Base-by-base conservation (phyloP, 2,329 filamentous ascomycete species). In the Penicillium brevicompactum region DNA sequence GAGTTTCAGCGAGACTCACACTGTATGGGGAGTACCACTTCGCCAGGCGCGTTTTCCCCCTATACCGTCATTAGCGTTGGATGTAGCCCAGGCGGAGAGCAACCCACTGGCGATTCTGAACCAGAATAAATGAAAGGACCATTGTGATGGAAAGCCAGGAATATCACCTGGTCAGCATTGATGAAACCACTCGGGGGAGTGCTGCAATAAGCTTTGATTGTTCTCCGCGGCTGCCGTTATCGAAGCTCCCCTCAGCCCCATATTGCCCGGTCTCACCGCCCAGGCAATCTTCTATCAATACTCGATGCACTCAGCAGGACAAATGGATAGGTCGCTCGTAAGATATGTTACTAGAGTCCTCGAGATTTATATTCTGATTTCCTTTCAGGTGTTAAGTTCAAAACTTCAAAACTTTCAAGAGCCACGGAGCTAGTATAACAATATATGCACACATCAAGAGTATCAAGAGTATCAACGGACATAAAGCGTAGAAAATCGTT, bases 11-110 rank as follows among this genome's bases (percentile, higher is more conserved):
- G 14, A 34, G 27, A 74, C 81, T 74, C 75, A 85, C 83, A 78
- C 87, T 95, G 81, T 97, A 99, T 59, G 94, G 93, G 65, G 90
- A 91, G 82, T 99, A 99, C 93, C 93, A 99, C 80, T 99, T 99
- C 63, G 94, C 94, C 62, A 99, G 84, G 67, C 94, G 90, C 67
- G 94, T 99, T 82, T 99, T 99, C 78, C 94, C 94, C 84, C 93
- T 97, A 60, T 63, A 63, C 32, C 57, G 49, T 56, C 64, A 56
- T 72, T 55, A 67, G 65, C 49, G 54, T 49, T 42, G 41, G 27
- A 52, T 37, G 42, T 38, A 44, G 32, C 5, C 10, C 8, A 6
- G 7, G 16, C 24, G 9, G 10, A 21, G 30, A 32, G 34, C n/a
- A 16, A 66, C 74, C 66, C 76, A 93, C 90, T 96, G 91, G 65